Base-by-base conservation (phyloP, 2,329 filamentous ascomycete genomes). In the Phialophora verrucosa region DNA sequence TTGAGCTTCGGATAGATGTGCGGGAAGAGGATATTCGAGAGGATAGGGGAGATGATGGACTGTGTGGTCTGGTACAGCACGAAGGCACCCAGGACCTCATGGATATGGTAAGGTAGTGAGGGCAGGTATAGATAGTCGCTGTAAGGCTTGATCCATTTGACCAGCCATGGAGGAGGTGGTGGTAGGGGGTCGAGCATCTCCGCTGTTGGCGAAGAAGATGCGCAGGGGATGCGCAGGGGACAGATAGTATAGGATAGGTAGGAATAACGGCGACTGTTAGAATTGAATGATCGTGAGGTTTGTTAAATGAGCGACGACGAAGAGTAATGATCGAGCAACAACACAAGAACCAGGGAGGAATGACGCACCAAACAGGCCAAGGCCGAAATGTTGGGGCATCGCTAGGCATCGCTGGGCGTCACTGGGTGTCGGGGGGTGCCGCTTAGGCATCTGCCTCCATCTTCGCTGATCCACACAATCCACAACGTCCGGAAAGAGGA, bases 71-170 rank as follows among this genome's bases (percentile, higher is more conserved):
- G 82, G 81, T 90, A 90, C 72, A 87, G 77, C 58, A 76, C 65
- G 69, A 85, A 83, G 62, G 85, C 83, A 72, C 85, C 76, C 66
- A 86, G 71, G 73, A 89, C 80, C 75, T 90, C 87, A 78, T 90
- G 87, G 74, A 84, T 80, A 76, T 90, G 87, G 64, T 86, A 79
- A 3, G 85, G 80, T 17, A 89, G 82, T 11, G 85, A 84, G 20
- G 83, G 79, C 47, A 89, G 80, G 56, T 77, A 78, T 64, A 87
- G 74, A n/a, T 74, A 76, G 65, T 83, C 77, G 67, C 85, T 82
- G 71, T 85, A 76, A 7, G 85, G 86, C 67, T 82, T 77, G 62
- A 82, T 73, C 65, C 80, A 75, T 51, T 77, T 74, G 70, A 82
- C 77, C 49, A 89, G 81, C 77, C 80, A 80, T 62, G 76, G 74